A percentile compares a stretch with the other conserved stretches of the same genome.
phyloP scores from a whole-genome alignment of 768 basidiomycete species.

The Psilocybe tampanensis region DNA sequence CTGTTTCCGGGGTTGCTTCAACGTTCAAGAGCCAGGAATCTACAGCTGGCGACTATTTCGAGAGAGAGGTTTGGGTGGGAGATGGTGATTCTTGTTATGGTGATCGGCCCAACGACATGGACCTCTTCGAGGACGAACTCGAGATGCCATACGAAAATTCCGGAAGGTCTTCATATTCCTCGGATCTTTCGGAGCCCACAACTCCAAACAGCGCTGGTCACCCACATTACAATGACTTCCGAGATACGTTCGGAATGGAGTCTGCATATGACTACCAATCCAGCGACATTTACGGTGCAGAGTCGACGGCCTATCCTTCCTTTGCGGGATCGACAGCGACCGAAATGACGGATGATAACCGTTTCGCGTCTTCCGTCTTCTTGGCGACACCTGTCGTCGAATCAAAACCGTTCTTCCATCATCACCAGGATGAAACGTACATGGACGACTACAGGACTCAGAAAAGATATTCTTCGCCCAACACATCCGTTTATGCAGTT shows the following conservation, averaged over 20 bases:
- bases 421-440: constrained; percentile 14
- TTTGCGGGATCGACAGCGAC: constrained; percentile 11
- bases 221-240: background rate
- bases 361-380: constrained; percentile 25
- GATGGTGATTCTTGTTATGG: constrained; percentile 8
- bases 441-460: constrained; percentile 20
- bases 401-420: constrained; percentile 19
- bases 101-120: constrained; percentile 10
- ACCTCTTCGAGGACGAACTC: constrained; percentile 12
- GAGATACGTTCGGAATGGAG: constrained; percentile 13
- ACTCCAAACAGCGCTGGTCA: constrained; percentile 18
- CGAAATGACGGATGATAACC: constrained; percentile 22
- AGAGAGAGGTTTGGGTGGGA: constrained; percentile 10
- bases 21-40: constrained; percentile 17
- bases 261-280: constrained; percentile 11
- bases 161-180: constrained; percentile 19
- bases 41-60: constrained; percentile 9
- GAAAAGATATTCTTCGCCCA: constrained; percentile 28
- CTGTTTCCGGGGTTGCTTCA: constrained; percentile 13
- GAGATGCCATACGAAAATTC: constrained; percentile 15
- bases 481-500: constrained; percentile 26
- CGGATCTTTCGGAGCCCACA: constrained; percentile 21
- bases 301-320: constrained; percentile 15
- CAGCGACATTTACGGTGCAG: constrained; percentile 13
- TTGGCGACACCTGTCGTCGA: constrained; percentile 23